These are phyloP conservation scores for Diaporthe destruens DNA, from an alignment of 2,329 filamentous ascomycete genomes.

Conservation along the genomic window DNA sequence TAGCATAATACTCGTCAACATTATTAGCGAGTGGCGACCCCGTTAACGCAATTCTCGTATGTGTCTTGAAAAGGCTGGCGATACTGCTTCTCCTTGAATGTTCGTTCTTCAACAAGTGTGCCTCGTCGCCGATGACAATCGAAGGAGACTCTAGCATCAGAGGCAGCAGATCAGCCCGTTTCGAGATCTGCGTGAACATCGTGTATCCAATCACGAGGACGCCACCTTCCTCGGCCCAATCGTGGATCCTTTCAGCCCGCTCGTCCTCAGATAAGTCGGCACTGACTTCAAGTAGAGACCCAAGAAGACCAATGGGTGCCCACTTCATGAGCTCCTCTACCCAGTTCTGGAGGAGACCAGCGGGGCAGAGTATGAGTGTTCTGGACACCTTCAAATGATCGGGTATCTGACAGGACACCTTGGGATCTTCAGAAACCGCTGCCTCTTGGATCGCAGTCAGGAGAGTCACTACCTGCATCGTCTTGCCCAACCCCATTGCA, in stretches of 20 bases:
- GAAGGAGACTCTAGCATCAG: constrained; percentile 72
- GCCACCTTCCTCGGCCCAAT: constrained; percentile 76
- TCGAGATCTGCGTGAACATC: constrained; percentile 67
- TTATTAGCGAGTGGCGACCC: constrained; percentile 90
- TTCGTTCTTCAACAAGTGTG: constrained; percentile 81
- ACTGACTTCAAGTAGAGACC: constrained; percentile 63
- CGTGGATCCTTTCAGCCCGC: constrained; percentile 60
- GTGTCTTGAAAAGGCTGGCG: constrained; percentile 72
- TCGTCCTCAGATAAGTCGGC: constrained; percentile 50
- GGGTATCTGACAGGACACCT: constrained; percentile 76
- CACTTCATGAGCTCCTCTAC: constrained; percentile 80
- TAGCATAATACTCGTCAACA: constrained; percentile 84
- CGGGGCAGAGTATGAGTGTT: constrained; percentile 81
- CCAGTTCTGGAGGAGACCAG: constrained; percentile 86
- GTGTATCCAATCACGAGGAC: constrained; percentile 82
- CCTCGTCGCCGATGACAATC: constrained; percentile 87
- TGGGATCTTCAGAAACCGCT: constrained; percentile 67
- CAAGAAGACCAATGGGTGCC: constrained; percentile 69
- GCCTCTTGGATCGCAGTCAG: constrained; percentile 80
- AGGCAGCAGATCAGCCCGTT: constrained; percentile 50
- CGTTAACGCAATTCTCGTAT: constrained; percentile 83
- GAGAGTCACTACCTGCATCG: constrained; percentile 90
- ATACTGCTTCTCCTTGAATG: constrained; percentile 64
- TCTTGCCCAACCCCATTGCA: constrained; percentile 93
- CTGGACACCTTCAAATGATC: constrained; percentile 70